Evolutionary conservation across 441 rosid species (phyloP).

Genomic region (Aquilaria agallochum): DNA sequence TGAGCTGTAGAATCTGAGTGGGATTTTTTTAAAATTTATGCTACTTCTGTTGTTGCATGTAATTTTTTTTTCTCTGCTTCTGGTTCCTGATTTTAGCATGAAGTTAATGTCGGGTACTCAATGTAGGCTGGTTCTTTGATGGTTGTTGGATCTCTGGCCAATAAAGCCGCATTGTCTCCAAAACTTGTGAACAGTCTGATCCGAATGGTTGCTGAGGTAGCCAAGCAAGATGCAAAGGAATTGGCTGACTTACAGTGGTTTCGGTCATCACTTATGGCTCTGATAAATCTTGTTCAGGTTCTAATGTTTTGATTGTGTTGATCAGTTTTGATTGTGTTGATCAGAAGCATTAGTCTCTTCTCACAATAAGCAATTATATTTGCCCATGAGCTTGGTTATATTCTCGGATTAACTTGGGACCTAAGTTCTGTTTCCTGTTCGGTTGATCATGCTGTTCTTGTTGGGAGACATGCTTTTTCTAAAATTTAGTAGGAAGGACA

Average conservation of each 20-base stretch:
- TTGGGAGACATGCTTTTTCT: too few species aligned
- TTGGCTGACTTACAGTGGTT: conserved; percentile 63
- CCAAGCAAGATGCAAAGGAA: conserved; percentile 63
- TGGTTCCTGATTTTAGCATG: conserved; percentile 4
- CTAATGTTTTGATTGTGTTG: neutral
- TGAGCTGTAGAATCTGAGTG: conserved; percentile 20
- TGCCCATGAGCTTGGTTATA: neutral
- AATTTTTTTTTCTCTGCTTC: conserved; percentile 2
- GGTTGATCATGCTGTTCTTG: too few species aligned
- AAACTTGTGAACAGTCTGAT: conserved; percentile 77
- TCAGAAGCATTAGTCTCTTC: neutral
- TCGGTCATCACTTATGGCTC: conserved; percentile 66
- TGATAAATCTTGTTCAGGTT: conserved; percentile 93
- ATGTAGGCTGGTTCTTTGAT: conserved; percentile 91
- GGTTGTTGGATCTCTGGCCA: conserved; percentile 77
- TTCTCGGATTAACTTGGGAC: neutral
- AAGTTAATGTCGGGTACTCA: conserved; percentile 4
- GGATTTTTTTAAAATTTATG: neutral
- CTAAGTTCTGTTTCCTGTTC: too few species aligned
- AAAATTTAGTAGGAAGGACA: neutral
- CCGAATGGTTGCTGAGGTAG: conserved; percentile 70
- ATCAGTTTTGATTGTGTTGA: neutral
- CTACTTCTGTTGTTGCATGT: neutral
- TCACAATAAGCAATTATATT: neutral
- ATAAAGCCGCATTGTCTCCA: conserved; percentile 62